Evolutionary conservation across 1,139 yeast species (phyloP), one percentile per base, ranked within the genome.

Genomic region (Lodderomyces theae): DNA sequence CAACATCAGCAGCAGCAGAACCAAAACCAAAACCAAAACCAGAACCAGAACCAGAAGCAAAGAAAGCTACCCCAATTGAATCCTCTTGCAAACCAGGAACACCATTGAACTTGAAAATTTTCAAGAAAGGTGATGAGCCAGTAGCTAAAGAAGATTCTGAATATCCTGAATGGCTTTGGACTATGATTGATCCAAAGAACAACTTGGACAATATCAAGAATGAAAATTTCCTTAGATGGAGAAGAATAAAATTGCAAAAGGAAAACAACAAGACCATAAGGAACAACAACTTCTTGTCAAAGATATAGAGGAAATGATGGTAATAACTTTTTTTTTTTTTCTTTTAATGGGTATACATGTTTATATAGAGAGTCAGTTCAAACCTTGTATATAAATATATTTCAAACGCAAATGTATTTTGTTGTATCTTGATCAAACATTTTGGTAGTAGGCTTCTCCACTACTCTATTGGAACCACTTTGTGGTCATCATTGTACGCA

Each of bases 121-220:
- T 76, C 57, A 89, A 89, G 59, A 72, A 75, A 29, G 95, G 94
- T 17, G 80, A 82, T 47, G 96, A 89, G 51, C 92, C 95, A n/a
- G 82, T 88, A 5, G 97, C 98, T 2, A 65, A 84, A 42, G 86
- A 84, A 47, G 97, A 92, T 57, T 69, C 72, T 31, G 96, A 90
- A 54, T 92, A 92, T 57, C 98, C 98, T 3, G 87, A 76, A 38
- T 92, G 97, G 97, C 74, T 92, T 44, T 92, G 98, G 98, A 79
- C 74, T n/a, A 72, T 87, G 46, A 74, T 89, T 35, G 95, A 89
- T 58, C 70, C 77, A 43, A 72, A 72, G 31, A 72, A 73, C 26
- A 79, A 75, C 54, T 67, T 74, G 43, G 74, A 69, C 18, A 68
- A 77, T 48, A 69, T 84, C 36, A 69, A 69, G 49, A 77, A 72